These are phyloP conservation scores for Petunia hybrid DNA, from an alignment of 305 asterid species.

Conservation along the genomic window DNA sequence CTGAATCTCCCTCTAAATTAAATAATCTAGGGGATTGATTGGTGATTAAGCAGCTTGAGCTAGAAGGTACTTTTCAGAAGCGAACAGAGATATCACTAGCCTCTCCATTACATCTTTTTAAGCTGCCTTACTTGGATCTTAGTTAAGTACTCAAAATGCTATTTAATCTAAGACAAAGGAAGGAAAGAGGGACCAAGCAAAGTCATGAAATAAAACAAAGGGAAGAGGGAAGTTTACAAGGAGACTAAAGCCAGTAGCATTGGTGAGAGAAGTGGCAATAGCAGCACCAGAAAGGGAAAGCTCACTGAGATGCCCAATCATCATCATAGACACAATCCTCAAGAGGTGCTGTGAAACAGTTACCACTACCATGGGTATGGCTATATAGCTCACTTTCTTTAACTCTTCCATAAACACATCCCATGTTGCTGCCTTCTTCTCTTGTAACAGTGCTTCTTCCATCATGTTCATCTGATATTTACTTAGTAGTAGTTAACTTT, in stretches of 20 bases:
- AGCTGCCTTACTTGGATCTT: not conserved
- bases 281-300: constrained; percentile 40
- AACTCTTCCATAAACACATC: constrained; percentile 27
- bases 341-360: constrained; percentile 33
- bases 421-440: constrained; percentile 1
- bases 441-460: constrained; percentile 1
- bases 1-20: too few relatives aligned
- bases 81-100: not conserved
- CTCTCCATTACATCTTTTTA: not conserved
- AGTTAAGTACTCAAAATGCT: constrained; percentile 6
- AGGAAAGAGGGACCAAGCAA: not conserved
- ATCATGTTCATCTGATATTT: not conserved
- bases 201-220: not conserved
- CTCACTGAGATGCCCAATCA: constrained; percentile 38
- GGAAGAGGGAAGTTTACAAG: constrained; percentile 31
- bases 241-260: constrained; percentile 41
- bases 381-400: constrained; percentile 39
- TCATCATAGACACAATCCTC: constrained; percentile 31
- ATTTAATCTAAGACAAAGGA: not conserved
- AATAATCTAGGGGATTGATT: too few relatives aligned
- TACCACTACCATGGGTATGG: constrained; percentile 40
- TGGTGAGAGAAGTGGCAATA: constrained; percentile 38
- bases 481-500: not conserved
- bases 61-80: not conserved
- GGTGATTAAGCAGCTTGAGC: too few relatives aligned